Base-by-base conservation (phyloP, 306 rosid species). In the Benincasa hispida region DNA sequence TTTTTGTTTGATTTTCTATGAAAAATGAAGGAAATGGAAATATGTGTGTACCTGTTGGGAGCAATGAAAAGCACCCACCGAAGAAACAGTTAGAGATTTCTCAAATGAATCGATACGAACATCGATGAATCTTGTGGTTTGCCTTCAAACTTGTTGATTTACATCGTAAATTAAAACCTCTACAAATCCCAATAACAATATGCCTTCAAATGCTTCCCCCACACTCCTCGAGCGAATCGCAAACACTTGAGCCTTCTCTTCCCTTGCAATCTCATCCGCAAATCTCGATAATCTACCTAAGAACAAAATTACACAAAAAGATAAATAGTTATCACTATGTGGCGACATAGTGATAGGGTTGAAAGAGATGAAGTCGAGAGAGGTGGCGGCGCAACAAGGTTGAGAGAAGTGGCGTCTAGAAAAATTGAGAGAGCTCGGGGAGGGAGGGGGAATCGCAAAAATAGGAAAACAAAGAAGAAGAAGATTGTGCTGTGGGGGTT, bases 181-280 rank as follows among this genome's bases (percentile, higher is more conserved):
- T 0, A 94, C 96, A 27, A 85, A 94, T 15, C 99, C 99, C 2
- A 94, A 81, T 0, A 97, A 94, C 1, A 87, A 79, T 10, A 94
- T 96, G 4, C 90, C 95, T 79, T 94, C 99, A 21, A 94, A 94
- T 5, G 99, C 97, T 75, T 94, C 99, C 54, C 85, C 87, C 7
- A 94, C 90, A 45, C 99, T 94, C 65, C 86, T 84, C 0, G 93
- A 85, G 19, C 99, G 70, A 27, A 94, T 94, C 0, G 99, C 99
- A 30, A 92, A 94, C 39, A 94, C 97, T 72, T 94, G 99, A 0
- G 92, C 85, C 59, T 87, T 94, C 84, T 92, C 99, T 35, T 94
- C 97, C 59, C 97, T 76, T 0, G 99, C 99, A 8, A 94, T 94
- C 79, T 94, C 99, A 45, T 94, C 99, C 0, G 99, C 99, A 19